Base-by-base conservation (phyloP, 805 yeast species). In the Yarrowia sp. region DNA sequence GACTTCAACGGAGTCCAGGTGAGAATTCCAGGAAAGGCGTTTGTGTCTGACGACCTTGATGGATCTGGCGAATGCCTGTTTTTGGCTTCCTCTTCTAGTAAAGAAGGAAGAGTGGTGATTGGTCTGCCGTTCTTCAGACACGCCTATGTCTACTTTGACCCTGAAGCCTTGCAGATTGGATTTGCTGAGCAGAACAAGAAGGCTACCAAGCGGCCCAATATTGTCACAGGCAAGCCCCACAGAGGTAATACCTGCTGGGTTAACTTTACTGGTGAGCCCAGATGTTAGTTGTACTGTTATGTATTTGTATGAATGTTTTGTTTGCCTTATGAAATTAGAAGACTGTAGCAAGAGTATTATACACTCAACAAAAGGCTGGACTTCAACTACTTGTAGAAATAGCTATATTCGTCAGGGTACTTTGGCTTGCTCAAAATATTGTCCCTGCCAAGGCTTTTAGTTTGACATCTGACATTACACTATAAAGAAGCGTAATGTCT, bases 51-150 rank as follows among this genome's bases (percentile, higher is more conserved):
- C 2, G 15, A 15, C 11, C 15, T 8, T 4, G 8, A 17, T 10
- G 28, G 28, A 22, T 10, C 61, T 1, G 38, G 10, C 1, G 39
- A 9, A 7, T 55, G 61, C 11, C 38, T 45, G 15, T 5, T 55
- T 8, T 11, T 55, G 15, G n/a, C 15, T 11, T 14, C 11, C 1
- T 36, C 45, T 7, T 14, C 8, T 15, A 15, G 4, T 5, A 10
- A 15, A 10, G 35, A 38, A 6, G 41, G 38, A 18, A 43, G 58
- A 3, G 13, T 55, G 15, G 61, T 41, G 1, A 8, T 55, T 6
- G 61, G 61, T 11, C 61, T 55, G n/a, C 61, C 61, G 8, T 41
- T 55, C n/a, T 55, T 41, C 61, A 28, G 61, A 9, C 6, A 32
- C 13, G 31, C 47, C 18, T 55, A 55, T 13, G 61, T 55, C 11